Percentiles rank a stretch among this genome's conserved stretches.
phyloP scores from a whole-genome alignment of 1,284 basidiomycete genomes.

The Sanghuangporus sanghuang region DNA sequence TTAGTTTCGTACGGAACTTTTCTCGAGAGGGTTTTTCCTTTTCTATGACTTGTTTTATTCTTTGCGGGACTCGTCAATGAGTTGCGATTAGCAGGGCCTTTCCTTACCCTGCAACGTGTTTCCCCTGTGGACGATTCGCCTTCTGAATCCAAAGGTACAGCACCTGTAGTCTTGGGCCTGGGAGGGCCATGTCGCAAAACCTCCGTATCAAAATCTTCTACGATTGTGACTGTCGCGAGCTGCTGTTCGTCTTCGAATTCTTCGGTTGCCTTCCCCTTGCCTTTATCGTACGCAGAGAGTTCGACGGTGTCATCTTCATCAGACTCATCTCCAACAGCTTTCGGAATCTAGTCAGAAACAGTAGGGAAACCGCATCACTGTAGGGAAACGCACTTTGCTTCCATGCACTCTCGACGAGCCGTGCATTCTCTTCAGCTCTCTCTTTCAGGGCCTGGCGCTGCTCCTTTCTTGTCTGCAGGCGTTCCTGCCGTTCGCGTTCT shows the following conservation, averaged over 20 bases:
- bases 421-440: conserved; percentile 63
- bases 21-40: conserved; percentile 30
- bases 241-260: conserved; percentile 69
- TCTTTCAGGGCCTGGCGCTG: conserved; percentile 66
- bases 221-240: conserved; percentile 76
- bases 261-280: conserved; percentile 20
- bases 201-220: conserved; percentile 75
- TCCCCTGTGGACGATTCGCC: neutral
- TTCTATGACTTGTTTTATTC: conserved; percentile 3
- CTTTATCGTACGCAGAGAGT: conserved; percentile 25
- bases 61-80: too few relatives aligned
- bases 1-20: conserved; percentile 62
- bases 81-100: neutral
- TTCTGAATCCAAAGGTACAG: neutral
- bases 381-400: conserved; percentile 41
- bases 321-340: conserved; percentile 18
- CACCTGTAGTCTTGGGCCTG: neutral
- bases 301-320: conserved; percentile 43
- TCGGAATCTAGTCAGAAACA: conserved; percentile 6
- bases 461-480: conserved; percentile 65
- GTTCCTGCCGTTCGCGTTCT: conserved; percentile 63
- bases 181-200: conserved; percentile 45
- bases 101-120: neutral
- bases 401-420: conserved; percentile 66
- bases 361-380: neutral